phyloP scores from a whole-genome alignment of 2,329 filamentous ascomycete species.

The Curvularia verruculosa region DNA sequence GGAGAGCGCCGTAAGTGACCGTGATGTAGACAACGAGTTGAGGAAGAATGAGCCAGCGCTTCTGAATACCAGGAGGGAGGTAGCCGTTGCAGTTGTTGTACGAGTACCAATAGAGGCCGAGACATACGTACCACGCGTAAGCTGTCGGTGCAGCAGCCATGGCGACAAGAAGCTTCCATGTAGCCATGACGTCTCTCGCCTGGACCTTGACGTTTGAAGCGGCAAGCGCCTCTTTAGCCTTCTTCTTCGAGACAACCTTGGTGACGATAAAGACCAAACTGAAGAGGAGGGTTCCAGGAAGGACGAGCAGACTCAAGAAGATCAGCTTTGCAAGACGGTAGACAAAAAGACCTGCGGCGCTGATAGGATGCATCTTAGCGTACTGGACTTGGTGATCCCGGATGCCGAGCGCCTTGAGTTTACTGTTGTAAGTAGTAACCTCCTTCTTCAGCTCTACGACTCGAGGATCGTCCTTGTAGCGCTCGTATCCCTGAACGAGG shows the following conservation, averaged over 20 bases:
- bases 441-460: constrained; percentile 76
- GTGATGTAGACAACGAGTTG: constrained; percentile 82
- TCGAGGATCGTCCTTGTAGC: constrained; percentile 88
- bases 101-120: constrained; percentile 43
- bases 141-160: constrained; percentile 46
- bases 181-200: constrained; percentile 50
- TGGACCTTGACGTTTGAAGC: constrained; percentile 51
- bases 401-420: constrained; percentile 83
- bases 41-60: constrained; percentile 64
- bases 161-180: constrained; percentile 51
- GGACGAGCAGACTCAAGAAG: constrained; percentile 76
- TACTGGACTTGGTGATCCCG: constrained; percentile 96
- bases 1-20: constrained; percentile 89
- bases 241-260: constrained; percentile 48
- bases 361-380: constrained; percentile 78
- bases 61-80: constrained; percentile 79
- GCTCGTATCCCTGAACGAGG: constrained; percentile 86
- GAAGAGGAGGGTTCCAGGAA: constrained; percentile 87
- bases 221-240: constrained; percentile 48
- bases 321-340: constrained; percentile 80
- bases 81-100: constrained; percentile 80
- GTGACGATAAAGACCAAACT: constrained; percentile 54
- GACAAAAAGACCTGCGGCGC: constrained; percentile 76
- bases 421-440: constrained; percentile 84
- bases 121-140: constrained; percentile 43